Evolutionary conservation across 2,329 filamentous ascomycete genomes (phyloP).

Genomic region (Sporothrix mexicana): DNA sequence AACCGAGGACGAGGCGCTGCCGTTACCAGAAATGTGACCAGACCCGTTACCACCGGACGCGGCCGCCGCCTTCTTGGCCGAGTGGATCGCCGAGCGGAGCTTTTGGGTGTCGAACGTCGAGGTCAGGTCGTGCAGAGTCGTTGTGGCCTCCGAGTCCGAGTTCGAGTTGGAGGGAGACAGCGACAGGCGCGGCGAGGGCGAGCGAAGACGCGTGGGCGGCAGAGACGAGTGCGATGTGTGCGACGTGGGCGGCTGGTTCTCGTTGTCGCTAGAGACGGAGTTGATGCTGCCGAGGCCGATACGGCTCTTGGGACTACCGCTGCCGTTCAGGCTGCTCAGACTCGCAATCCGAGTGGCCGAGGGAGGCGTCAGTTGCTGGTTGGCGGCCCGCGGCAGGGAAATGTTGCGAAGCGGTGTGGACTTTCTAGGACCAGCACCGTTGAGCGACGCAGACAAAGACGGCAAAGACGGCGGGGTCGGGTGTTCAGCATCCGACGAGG

Average conservation of each 20-base stretch:
- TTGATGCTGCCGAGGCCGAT: background rate
- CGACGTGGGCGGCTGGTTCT: constrained; percentile 57
- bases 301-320: constrained; percentile 42
- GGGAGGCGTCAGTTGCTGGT: constrained; percentile 55
- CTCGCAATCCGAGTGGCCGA: constrained; percentile 44
- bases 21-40: constrained; percentile 54
- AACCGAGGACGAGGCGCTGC: constrained; percentile 48
- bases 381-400: constrained; percentile 55
- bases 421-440: constrained; percentile 31
- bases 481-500: constrained; percentile 60
- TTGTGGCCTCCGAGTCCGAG: constrained; percentile 15
- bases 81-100: constrained; percentile 61
- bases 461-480: constrained; percentile 28
- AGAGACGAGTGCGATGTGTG: constrained; percentile 29
- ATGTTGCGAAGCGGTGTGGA: constrained; percentile 56
- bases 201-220: constrained; percentile 31
- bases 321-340: constrained; percentile 35
- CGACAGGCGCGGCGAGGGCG: constrained; percentile 31
- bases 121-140: constrained; percentile 23
- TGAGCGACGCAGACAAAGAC: background rate
- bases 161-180: constrained; percentile 42
- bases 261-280: constrained; percentile 44
- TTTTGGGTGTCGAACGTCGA: constrained; percentile 60
- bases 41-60: constrained; percentile 44
- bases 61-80: constrained; percentile 52